These are phyloP conservation scores for Sindora glabra DNA, from an alignment of 306 rosid species.

Conservation along the genomic window DNA sequence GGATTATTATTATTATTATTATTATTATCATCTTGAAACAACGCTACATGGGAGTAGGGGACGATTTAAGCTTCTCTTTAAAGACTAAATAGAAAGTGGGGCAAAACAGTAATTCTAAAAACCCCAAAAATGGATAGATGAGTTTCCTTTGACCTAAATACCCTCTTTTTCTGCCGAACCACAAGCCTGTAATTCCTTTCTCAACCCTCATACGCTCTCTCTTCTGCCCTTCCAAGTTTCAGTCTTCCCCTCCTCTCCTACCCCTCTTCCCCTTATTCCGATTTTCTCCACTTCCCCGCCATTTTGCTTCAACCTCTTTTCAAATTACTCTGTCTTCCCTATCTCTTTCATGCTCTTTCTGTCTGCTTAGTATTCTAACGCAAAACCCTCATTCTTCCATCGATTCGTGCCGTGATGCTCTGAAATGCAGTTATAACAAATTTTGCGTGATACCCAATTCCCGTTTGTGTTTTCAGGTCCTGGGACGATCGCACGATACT, in stretches of 20 bases:
- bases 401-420: constrained; percentile 24
- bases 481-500: neutral
- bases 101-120: constrained; percentile 57
- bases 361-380: neutral
- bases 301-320: constrained; percentile 37
- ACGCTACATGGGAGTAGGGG: neutral
- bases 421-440: neutral
- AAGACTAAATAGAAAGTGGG: constrained; percentile 15
- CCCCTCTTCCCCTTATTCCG: constrained; percentile 55
- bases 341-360: neutral
- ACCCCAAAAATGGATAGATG: neutral
- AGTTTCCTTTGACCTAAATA: constrained; percentile 64
- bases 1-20: too few relatives aligned
- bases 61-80: neutral
- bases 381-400: constrained; percentile 10
- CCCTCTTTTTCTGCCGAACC: constrained; percentile 53
- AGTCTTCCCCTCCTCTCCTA: constrained; percentile 58
- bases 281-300: constrained; percentile 90
- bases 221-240: constrained; percentile 64
- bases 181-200: constrained; percentile 65
- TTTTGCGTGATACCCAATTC: constrained; percentile 6
- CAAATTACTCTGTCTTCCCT: constrained; percentile 25
- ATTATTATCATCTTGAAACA: neutral
- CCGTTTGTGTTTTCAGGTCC: constrained; percentile 6
- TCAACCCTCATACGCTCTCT: constrained; percentile 57